A percentile compares a stretch with the other conserved stretches of the same genome.
Evolutionary conservation across 2,329 filamentous ascomycete genomes (phyloP).

Genomic region (Sporothrix sp.): DNA sequence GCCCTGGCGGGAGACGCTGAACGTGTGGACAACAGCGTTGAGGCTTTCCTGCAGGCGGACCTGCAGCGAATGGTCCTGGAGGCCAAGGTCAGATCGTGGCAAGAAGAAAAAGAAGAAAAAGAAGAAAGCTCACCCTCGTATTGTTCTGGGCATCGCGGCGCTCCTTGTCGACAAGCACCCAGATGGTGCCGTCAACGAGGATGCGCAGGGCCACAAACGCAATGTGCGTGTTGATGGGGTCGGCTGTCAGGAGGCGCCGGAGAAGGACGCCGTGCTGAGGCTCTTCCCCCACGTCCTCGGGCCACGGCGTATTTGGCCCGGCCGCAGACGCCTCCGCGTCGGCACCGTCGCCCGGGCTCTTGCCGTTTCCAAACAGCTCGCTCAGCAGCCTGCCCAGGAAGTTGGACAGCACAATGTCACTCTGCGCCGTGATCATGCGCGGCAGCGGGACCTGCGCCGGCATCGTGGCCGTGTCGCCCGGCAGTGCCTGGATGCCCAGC

Average conservation of each 20-base stretch:
- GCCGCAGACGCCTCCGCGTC: no score
- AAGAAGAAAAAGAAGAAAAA: not conserved
- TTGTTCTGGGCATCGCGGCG: conserved; percentile 17
- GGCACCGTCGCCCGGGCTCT: no score
- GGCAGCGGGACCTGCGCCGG: conserved; percentile 11
- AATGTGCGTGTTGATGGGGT: conserved; percentile 9
- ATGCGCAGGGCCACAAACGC: conserved; percentile 16
- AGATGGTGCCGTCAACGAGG: conserved; percentile 14
- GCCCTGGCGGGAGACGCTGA: conserved; percentile 1
- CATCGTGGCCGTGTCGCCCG: not conserved
- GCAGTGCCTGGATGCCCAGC: conserved; percentile 11
- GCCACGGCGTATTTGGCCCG: no score
- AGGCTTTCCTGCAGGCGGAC: conserved; percentile 11
- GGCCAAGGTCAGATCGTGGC: not conserved
- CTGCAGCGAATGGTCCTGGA: conserved; percentile 11
- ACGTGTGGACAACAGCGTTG: conserved; percentile 8
- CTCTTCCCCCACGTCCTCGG: no score
- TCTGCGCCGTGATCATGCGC: conserved; percentile 17
- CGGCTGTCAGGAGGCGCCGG: conserved; percentile 7
- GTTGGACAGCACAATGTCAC: conserved; percentile 12
- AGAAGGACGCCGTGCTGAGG: not conserved
- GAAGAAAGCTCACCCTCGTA: not conserved
- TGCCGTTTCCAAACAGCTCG: conserved; percentile 11
- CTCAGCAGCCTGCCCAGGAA: conserved; percentile 10
- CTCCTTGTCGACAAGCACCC: conserved; percentile 16